These are phyloP conservation scores for Umbellularia californica DNA, from an alignment of 164 flowering plant genomes.

Conservation along the genomic window DNA sequence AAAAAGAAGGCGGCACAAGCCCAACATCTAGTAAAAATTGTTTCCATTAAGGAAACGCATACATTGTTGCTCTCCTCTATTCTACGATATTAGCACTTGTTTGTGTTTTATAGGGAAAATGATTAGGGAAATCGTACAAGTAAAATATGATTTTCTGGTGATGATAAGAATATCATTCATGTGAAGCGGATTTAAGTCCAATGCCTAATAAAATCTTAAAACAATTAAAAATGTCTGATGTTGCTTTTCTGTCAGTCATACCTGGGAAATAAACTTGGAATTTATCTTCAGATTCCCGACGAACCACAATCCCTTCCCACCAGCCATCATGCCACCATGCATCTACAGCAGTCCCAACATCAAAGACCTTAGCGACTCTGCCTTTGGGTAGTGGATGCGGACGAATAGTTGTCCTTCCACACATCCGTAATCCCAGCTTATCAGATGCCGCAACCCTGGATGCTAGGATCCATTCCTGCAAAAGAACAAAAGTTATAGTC, in stretches of 20 bases:
- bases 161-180: no score
- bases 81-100: no score
- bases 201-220: no score
- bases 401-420: conserved; percentile 54
- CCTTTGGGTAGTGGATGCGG: conserved; percentile 34
- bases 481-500: background rate
- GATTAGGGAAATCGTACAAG: no score
- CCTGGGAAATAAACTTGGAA: conserved; percentile 73
- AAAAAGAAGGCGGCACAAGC: no score
- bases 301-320: conserved; percentile 90
- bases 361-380: conserved; percentile 25
- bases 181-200: no score
- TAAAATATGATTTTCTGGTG: no score
- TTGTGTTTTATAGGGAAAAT: no score
- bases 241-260: conserved; percentile 13
- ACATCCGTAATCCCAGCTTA: conserved; percentile 39
- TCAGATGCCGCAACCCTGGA: conserved; percentile 52
- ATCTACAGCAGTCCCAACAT: conserved; percentile 65
- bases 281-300: conserved; percentile 37
- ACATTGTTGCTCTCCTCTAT: no score
- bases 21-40: no score
- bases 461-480: conserved; percentile 75
- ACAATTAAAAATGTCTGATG: no score
- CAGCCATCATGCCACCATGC: conserved; percentile 88
- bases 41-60: no score